Evolutionary conservation across 2,329 filamentous ascomycete species (phyloP).

Genomic region (Camillea tinctor): DNA sequence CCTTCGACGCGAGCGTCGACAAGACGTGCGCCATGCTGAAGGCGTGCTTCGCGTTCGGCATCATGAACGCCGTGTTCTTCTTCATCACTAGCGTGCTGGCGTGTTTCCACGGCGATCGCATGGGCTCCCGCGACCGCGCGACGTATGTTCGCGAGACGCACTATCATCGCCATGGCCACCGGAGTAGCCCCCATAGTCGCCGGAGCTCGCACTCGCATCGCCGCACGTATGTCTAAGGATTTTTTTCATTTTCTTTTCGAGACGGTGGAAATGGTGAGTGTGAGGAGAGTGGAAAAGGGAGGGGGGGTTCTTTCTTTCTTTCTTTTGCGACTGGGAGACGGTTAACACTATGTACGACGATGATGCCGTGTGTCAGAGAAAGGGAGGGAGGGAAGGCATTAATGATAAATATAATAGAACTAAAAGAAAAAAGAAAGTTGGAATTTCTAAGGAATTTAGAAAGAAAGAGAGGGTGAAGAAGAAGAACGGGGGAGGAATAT

Average conservation of each 20-base stretch:
- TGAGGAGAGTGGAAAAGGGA: too few species aligned
- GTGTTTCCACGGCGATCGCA: slow-evolving; percentile 50
- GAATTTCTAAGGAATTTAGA: too few species aligned
- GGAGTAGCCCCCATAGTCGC: slow-evolving; percentile 40
- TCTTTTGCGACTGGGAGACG: too few species aligned
- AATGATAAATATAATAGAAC: too few species aligned
- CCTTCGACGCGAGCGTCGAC: slow-evolving; percentile 55
- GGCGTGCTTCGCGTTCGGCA: slow-evolving; percentile 82
- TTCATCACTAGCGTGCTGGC: slow-evolving; percentile 74
- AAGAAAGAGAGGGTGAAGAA: too few species aligned
- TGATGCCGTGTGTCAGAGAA: too few species aligned
- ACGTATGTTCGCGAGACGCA: slow-evolving; percentile 45
- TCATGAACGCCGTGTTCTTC: slow-evolving; percentile 84
- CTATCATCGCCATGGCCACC: slow-evolving; percentile 47
- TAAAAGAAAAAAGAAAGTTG: too few species aligned
- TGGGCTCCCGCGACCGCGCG: slow-evolving; percentile 35
- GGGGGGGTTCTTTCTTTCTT: too few species aligned
- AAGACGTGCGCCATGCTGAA: slow-evolving; percentile 93
- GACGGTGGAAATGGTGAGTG: too few species aligned
- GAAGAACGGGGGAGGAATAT: too few species aligned
- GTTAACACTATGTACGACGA: too few species aligned
- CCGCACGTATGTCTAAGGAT: slow-evolving; percentile 47
- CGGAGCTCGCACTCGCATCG: slow-evolving; percentile 50
- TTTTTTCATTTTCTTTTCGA: not conserved
- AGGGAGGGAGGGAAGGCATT: too few species aligned